Evolutionary conservation across 768 basidiomycete genomes (phyloP).

Genomic region (Boletus reticuloceps): DNA sequence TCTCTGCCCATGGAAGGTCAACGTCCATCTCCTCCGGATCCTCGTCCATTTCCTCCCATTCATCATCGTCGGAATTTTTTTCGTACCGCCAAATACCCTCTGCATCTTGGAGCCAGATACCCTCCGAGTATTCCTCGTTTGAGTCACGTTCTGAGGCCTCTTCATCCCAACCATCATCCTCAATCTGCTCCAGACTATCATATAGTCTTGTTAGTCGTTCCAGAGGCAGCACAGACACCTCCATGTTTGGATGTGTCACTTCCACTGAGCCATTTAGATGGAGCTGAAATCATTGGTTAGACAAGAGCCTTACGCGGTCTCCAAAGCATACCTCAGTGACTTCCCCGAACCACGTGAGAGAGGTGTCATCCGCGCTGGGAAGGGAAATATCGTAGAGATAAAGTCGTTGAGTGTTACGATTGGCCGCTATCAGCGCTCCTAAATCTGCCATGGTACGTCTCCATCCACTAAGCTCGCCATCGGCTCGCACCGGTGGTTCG

Average conservation of each 20-base stretch:
- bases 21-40: constrained; percentile 39
- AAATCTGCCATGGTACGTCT: constrained; percentile 68
- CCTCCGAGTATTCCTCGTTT: constrained; percentile 44
- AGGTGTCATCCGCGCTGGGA: constrained; percentile 37
- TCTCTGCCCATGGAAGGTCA: constrained; percentile 29
- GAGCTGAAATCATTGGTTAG: constrained; percentile 44
- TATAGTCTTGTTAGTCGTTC: constrained; percentile 72
- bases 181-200: constrained; percentile 79
- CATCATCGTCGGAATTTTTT: constrained; percentile 33
- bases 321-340: constrained; percentile 59
- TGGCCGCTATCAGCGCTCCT: constrained; percentile 53
- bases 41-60: constrained; percentile 40
- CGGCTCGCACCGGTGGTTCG: constrained; percentile 47
- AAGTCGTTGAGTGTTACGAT: constrained; percentile 38
- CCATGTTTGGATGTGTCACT: constrained; percentile 64
- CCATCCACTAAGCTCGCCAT: constrained; percentile 64
- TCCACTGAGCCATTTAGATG: constrained; percentile 70
- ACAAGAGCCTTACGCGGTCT: constrained; percentile 5
- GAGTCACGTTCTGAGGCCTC: constrained; percentile 31
- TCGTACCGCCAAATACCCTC: constrained; percentile 34
- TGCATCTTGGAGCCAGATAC: constrained; percentile 43
- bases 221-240: constrained; percentile 51
- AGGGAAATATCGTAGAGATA: constrained; percentile 43
- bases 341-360: constrained; percentile 82
- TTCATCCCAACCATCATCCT: constrained; percentile 60